These are phyloP conservation scores for Hondaea fermentalgiana DNA, from an alignment of 108 stramenopile species.

Conservation along the genomic window DNA sequence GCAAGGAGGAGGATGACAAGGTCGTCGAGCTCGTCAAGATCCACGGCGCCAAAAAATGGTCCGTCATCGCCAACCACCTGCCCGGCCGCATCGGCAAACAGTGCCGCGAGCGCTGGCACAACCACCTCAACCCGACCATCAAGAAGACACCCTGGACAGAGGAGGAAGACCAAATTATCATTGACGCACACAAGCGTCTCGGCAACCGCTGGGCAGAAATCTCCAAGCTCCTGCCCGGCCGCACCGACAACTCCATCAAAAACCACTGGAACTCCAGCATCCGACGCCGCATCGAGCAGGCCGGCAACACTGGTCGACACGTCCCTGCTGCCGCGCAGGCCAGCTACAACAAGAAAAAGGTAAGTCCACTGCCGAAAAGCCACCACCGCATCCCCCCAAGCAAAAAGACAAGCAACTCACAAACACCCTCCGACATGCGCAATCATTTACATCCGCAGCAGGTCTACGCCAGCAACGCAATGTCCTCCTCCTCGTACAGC, in stretches of 20 bases:
- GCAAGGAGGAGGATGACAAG: constrained; percentile 48
- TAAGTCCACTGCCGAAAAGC: too few species aligned
- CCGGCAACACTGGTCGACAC: neutral
- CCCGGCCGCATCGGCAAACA: constrained; percentile 57
- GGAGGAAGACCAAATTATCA: constrained; percentile 38
- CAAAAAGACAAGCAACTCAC: too few species aligned
- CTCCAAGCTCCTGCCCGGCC: constrained; percentile 53
- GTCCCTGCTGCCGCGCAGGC: too few species aligned
- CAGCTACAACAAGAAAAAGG: too few species aligned
- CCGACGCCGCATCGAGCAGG: constrained; percentile 59
- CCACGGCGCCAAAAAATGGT: constrained; percentile 49
- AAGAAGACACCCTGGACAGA: constrained; percentile 51
- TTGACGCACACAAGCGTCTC: constrained; percentile 28
- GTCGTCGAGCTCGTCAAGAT: constrained; percentile 39
- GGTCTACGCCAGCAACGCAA: too few species aligned
- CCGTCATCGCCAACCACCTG: constrained; percentile 45
- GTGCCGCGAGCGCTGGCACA: constrained; percentile 59
- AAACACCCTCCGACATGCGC: too few species aligned
- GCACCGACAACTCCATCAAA: constrained; percentile 96
- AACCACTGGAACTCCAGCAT: constrained; percentile 92
- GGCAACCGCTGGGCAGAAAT: constrained; percentile 64
- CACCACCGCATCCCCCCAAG: too few species aligned
- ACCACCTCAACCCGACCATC: constrained; percentile 74
- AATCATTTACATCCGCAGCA: too few species aligned
- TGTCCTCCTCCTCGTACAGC: too few species aligned